Percentiles rank a stretch among this genome's conserved stretches.
Conservation (phyloP, 108 stramenopile species). For the Cylindrotheca fusiformis region DNA sequence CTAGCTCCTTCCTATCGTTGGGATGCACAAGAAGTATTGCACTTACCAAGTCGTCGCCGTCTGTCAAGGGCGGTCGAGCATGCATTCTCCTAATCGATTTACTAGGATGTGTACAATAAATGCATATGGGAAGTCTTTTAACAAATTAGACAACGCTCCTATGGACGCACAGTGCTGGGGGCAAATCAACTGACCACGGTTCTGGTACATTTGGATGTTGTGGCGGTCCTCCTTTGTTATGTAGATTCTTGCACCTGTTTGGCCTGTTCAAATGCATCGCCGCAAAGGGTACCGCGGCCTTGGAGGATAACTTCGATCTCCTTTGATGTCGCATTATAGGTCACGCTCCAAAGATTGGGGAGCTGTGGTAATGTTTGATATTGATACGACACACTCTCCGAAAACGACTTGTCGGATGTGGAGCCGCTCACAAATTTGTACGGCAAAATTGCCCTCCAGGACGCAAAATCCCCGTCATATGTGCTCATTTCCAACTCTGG, state of each 20-base stretch:
- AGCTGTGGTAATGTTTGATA: constrained; percentile 22
- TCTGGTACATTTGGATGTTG: too few species aligned
- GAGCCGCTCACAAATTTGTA: constrained; percentile 4
- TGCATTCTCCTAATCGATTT: too few species aligned
- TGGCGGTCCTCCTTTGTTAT: too few species aligned
- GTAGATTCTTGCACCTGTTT: constrained; percentile 25
- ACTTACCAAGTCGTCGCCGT: too few species aligned
- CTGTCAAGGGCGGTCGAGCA: too few species aligned
- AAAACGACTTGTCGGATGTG: constrained; percentile 1
- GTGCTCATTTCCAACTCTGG: constrained; percentile 28
- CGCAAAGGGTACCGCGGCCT: constrained; percentile 17
- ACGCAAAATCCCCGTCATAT: constrained; percentile 24
- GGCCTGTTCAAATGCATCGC: constrained; percentile 15
- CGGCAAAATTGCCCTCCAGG: constrained; percentile 23
- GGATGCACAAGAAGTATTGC: too few species aligned
- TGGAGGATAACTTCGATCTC: constrained; percentile 3
- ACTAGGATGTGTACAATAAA: too few species aligned
- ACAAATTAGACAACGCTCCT: too few species aligned
- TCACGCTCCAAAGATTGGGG: constrained; percentile 16
- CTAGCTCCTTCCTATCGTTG: too few species aligned
- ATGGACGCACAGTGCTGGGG: too few species aligned
- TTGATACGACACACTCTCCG: constrained; percentile 2
- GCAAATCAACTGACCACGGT: too few species aligned
- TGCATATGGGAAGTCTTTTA: too few species aligned
- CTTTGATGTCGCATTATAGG: constrained; percentile 3